These are phyloP conservation scores for Austroboletus rostrupii DNA, from an alignment of 1,284 basidiomycete species.

Conservation along the genomic window DNA sequence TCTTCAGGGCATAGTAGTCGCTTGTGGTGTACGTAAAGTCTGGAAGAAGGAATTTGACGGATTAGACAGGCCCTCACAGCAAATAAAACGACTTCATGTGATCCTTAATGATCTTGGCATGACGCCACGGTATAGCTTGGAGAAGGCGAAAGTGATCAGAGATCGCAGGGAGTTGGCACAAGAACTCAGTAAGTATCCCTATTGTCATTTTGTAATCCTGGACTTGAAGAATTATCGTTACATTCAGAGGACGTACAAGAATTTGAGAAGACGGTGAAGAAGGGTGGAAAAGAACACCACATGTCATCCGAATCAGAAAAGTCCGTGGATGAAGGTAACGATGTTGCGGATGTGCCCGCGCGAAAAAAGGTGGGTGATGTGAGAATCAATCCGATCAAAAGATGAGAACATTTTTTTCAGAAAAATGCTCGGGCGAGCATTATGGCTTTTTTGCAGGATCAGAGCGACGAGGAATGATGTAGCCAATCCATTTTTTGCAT, in stretches of 20 bases:
- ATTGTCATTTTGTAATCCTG: neutral
- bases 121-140: constrained; percentile 71
- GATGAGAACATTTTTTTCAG: too few species aligned
- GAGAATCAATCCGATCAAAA: too few species aligned
- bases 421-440: too few species aligned
- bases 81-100: constrained; percentile 62
- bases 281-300: constrained; percentile 15
- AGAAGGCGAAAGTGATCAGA: constrained; percentile 74
- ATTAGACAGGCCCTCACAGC: constrained; percentile 53
- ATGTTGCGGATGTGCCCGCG: constrained; percentile 35
- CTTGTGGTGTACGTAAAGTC: constrained; percentile 77
- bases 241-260: constrained; percentile 60
- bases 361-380: constrained; percentile 34
- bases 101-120: constrained; percentile 75
- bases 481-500: too few species aligned
- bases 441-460: too few species aligned
- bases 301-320: constrained; percentile 17
- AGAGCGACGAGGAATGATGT: too few species aligned
- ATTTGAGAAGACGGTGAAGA: constrained; percentile 45
- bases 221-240: neutral
- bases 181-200: constrained; percentile 64
- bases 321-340: constrained; percentile 14
- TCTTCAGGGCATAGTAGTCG: constrained; percentile 59
- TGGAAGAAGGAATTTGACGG: constrained; percentile 78
- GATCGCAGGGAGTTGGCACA: constrained; percentile 69